phyloP scores from a whole-genome alignment of 2,329 filamentous ascomycete species.

The Clarireedia sp. region DNA sequence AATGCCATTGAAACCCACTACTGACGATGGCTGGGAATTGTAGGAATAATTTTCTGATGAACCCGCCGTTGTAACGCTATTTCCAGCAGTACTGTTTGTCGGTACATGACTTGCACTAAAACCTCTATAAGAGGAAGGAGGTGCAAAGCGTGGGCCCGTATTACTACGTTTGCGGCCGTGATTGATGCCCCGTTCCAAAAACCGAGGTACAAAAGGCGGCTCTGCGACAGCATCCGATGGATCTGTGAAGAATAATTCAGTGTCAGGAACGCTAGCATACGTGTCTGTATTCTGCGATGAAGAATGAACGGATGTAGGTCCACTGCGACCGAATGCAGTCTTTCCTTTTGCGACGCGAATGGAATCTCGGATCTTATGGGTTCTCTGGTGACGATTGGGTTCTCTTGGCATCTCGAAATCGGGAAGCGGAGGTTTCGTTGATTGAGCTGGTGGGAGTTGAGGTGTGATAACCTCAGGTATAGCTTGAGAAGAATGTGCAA shows the following conservation, averaged over 20 bases:
- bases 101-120: slow-evolving; percentile 44
- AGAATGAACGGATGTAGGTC: slow-evolving; percentile 32
- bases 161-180: slow-evolving; percentile 87
- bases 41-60: slow-evolving; percentile 50
- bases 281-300: slow-evolving; percentile 15
- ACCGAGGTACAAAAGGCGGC: slow-evolving; percentile 64
- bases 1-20: slow-evolving; percentile 33
- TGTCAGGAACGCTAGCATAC: slow-evolving; percentile 16
- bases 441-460: slow-evolving; percentile 44
- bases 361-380: slow-evolving; percentile 67
- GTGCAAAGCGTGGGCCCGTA: slow-evolving; percentile 67
- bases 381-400: slow-evolving; percentile 28
- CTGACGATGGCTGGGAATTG: slow-evolving; percentile 42
- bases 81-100: slow-evolving; percentile 49
- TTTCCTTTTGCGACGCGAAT: slow-evolving; percentile 78
- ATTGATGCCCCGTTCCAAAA: slow-evolving; percentile 46
- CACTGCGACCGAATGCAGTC: slow-evolving; percentile 30
- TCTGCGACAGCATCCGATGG: slow-evolving; percentile 41
- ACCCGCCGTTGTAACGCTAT: slow-evolving; percentile 46
- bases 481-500: slow-evolving; percentile 80
- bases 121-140: slow-evolving; percentile 66
- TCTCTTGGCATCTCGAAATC: slow-evolving; percentile 36
- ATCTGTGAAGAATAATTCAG: slow-evolving; percentile 20
- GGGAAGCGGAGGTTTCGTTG: slow-evolving; percentile 29
- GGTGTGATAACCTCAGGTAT: slow-evolving; percentile 63